phyloP scores from a whole-genome alignment of 163 green algal species.

The Chloromonas sp. region DNA sequence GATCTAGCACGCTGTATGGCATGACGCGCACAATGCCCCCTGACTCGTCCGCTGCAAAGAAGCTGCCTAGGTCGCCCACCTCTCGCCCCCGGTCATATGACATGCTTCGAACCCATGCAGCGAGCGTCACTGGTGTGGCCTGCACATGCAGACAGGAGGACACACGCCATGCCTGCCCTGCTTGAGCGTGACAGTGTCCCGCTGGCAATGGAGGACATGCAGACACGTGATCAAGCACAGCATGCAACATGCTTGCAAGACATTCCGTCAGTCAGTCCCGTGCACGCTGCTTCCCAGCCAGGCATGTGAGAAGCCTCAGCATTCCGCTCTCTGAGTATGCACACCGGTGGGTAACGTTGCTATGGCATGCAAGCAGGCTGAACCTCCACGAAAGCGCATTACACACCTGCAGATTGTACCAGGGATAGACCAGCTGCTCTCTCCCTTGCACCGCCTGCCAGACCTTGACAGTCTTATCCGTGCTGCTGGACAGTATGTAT shows the following conservation, averaged over 20 bases:
- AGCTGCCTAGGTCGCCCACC: slow-evolving; percentile 36
- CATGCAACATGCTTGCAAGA: too few species aligned
- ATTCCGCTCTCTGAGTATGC: too few species aligned
- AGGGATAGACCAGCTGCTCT: slow-evolving; percentile 48
- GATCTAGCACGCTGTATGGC: slow-evolving; percentile 19
- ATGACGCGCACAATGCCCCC: slow-evolving; percentile 33
- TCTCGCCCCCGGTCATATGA: slow-evolving; percentile 24
- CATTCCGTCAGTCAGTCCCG: too few species aligned
- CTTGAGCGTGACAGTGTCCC: too few species aligned
- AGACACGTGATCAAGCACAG: too few species aligned
- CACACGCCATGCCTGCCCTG: too few species aligned
- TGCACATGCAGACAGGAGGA: slow-evolving; percentile 7
- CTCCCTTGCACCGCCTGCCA: slow-evolving; percentile 49
- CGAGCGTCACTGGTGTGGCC: slow-evolving; percentile 34
- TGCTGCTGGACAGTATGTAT: slow-evolving; percentile 55
- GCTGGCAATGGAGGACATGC: too few species aligned
- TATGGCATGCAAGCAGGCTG: too few species aligned
- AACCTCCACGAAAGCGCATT: too few species aligned
- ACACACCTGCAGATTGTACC: slow-evolving; percentile 56
- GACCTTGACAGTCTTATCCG: slow-evolving; percentile 55
- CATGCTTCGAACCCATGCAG: slow-evolving; percentile 56
- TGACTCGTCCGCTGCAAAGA: slow-evolving; percentile 43
- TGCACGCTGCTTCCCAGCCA: too few species aligned
- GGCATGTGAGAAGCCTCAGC: too few species aligned
- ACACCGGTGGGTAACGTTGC: too few species aligned